Evolutionary conservation across 192 early-diverging fungal species (phyloP).

Genomic region (Linnemannia exigua): DNA sequence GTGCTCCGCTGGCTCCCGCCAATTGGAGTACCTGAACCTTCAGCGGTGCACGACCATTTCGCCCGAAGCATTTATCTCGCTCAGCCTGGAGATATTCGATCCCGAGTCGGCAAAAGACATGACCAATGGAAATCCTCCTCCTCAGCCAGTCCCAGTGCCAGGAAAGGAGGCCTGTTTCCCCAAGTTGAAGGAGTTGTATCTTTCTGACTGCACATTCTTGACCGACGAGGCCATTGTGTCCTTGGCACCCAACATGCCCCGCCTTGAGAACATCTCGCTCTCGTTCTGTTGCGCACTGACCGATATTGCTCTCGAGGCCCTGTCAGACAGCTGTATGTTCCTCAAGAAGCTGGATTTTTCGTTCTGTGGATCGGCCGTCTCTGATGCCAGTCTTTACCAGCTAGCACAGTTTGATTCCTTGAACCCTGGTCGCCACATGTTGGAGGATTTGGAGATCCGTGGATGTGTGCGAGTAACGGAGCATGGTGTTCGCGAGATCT

Average conservation of each 20-base stretch:
- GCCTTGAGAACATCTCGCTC: conserved; percentile 68
- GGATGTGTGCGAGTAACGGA: conserved; percentile 67
- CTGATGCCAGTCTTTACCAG: conserved; percentile 66
- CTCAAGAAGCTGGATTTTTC: conserved; percentile 73
- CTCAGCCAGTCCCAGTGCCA: not conserved
- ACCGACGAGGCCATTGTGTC: conserved; percentile 72
- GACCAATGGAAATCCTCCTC: not conserved
- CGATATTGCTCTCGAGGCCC: conserved; percentile 62
- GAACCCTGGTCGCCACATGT: conserved; percentile 32
- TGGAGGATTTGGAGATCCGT: conserved; percentile 69
- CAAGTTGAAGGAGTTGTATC: conserved; percentile 65
- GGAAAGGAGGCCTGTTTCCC: conserved; percentile 41
- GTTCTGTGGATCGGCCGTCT: conserved; percentile 82
- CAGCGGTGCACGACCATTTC: conserved; percentile 84
- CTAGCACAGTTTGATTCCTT: conserved; percentile 57
- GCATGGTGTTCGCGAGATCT: conserved; percentile 42
- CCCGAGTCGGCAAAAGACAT: not conserved
- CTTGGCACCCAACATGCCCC: conserved; percentile 68
- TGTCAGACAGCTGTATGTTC: conserved; percentile 57
- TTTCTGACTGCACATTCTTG: conserved; percentile 84
- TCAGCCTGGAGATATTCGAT: conserved; percentile 13
- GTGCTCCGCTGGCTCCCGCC: conserved; percentile 59
- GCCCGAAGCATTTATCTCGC: conserved; percentile 70
- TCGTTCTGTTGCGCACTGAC: conserved; percentile 86
- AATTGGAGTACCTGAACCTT: conserved; percentile 73